Base-by-base conservation (phyloP, 2,329 filamentous ascomycete species). In the Ramichloridium luteum region DNA sequence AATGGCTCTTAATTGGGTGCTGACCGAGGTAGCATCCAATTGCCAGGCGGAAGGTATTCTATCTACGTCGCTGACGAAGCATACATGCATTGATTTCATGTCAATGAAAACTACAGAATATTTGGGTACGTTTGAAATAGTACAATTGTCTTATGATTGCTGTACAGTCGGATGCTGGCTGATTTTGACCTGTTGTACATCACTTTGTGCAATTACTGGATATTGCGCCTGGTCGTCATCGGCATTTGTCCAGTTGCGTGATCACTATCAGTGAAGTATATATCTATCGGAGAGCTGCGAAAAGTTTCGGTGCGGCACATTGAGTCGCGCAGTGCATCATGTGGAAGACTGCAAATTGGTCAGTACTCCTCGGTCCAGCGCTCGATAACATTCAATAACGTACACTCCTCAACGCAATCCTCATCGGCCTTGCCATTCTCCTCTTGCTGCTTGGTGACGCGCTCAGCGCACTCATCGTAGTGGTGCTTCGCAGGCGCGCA, bases 381-480 rank as follows among this genome's bases (percentile, higher is more conserved):
- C 8, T 8, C n/a, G 20, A n/a, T 23, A 9, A n/a, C n/a, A n/a
- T n/a, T n/a, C n/a, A n/a, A n/a, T 13, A 17, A 75, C 86, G 64
- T 80, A 96, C 90, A 98, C 71, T 98, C 90, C 71, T 98, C 90
- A 48, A 96, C 84, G 55, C 90, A 98, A 68, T 96, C 86, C 73
- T 98, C 90, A 54, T 81, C 76, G 51, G 77, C 77, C 63, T 77
- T 75, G 62, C 71, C 69, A 50, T 79, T 75, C 44, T 78, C 72
- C 49, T 79, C 73, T 54, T 84, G 74, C 50, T 68, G 58, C 56
- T 70, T 61, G 51, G 77, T 83, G 49, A 98, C 90, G 53, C 90
- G 85, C 74, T 93, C 86, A 50, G 88, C 85, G 61, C 90, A 98
- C 67, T 94, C 84, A 47, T 96, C 88, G 61, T 80, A 96, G 73